Evolutionary conservation across 176 grass and related monocot species (phyloP), one percentile per base, ranked within the genome.

Genomic region (Juncus effusus): DNA sequence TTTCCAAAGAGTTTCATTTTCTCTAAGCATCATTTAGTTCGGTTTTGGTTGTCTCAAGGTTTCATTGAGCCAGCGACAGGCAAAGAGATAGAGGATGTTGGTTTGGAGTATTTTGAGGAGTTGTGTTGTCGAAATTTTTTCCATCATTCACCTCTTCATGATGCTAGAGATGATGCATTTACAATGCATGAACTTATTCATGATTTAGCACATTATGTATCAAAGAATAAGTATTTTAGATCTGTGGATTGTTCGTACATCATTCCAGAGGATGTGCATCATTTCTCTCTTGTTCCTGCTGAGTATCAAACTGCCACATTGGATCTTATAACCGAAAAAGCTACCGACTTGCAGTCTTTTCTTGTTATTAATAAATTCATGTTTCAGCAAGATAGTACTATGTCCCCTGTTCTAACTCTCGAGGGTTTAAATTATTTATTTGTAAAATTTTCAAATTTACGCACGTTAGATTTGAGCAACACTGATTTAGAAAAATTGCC

Each of bases 41-140:
- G 13, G 35, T 45, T 28, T 35, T 85, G 82, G 82, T 55, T 80
- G 6, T 74, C 70, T 38, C 77, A 52, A 12, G 77, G 77, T 3
- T 77, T 54, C 61, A 39, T 85, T 28, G 3, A 3, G 38, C 6
- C 59, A 12, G 52, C 2, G 3, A 19, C 61, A 61, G 82, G 45
- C 0, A n/a, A 10, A 39, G 60, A 80, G 56, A 42, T 8, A 19
- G 72, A 73, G 69, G 82, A 80, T 12, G 4, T 57, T 0, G 77
- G 54, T 6, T 4, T 8, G 37, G 7, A 47, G 28, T 85, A 80
- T 75, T 77, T 85, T 36, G 50, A 77, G 28, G 77, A 80, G 16
- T 19, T 85, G 59, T 2, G 76, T 3, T 42, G 51, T 35, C 71
- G 77, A 64, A 76, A 64, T 3, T 85, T 80, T 58, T 80, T 85